Base-by-base conservation (phyloP, 257 asterid species). In the Solanum sejunctum region DNA sequence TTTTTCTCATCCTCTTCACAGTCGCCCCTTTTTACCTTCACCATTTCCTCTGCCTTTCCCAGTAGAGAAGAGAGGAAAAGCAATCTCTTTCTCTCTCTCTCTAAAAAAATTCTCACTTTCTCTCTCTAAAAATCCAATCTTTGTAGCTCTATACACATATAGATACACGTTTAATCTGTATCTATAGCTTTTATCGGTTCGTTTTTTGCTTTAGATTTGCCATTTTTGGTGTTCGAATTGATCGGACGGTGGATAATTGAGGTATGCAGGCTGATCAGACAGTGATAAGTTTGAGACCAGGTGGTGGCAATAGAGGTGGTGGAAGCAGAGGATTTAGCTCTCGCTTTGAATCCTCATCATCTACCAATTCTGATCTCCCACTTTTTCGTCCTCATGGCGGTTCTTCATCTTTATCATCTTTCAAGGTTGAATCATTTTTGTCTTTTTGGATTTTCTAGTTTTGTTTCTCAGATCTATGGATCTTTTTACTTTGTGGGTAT, bases 211-310 rank as follows among this genome's bases (percentile, higher is more conserved):
- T 77, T 54, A 23, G 47, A 77, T 77, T 77, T 77, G 26, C 26
- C n/a, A 9, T 16, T 26, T 51, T 78, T 15, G 26, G 82, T 28
- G 83, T 78, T 81, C 64, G 83, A 78, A 78, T 78, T 78, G 15
- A 78, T 86, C 71, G 86, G 84, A 90, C 89, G 75, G 85, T 71
- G 84, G 77, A 87, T 87, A 75, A 80, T 85, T 81, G 84, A 80
- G 89, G 83, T 87, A 89, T 90, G 93, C 92, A 90, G 91, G 85
- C 91, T 87, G 92, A 90, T 86, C 92, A 89, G 72, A 89, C 91
- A 84, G 89, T 88, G 71, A 66, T 90, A 83, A 90, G 91, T 84
- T 89, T 90, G 83, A 80, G 93, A 86, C 93, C 93, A 83, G 93
- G 92, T 56, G 93, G 91, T 64, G 93, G 93, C 39, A 69, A 39